Conservation (phyloP, 148 eudicot genomes). For the Persicaria maculosa region DNA sequence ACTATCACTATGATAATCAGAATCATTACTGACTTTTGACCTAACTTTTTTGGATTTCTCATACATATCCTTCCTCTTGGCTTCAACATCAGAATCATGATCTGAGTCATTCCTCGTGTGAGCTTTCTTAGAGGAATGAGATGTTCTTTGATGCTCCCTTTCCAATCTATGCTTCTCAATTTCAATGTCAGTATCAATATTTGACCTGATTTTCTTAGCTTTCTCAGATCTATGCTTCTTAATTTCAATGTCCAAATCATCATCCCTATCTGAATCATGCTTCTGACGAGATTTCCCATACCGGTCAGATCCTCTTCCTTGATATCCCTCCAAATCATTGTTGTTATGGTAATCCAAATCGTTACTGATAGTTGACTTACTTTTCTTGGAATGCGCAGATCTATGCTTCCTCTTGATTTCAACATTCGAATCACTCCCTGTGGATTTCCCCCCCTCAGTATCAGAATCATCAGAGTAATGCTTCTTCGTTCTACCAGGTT, state of each 20-base stretch:
- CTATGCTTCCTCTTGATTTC: conserved; percentile 20
- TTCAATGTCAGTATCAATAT: conserved; percentile 23
- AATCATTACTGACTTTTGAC: conserved; percentile 17
- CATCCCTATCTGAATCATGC: conserved; percentile 10
- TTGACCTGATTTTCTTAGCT: conserved; percentile 16
- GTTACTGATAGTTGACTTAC: neutral
- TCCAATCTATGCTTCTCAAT: conserved; percentile 15
- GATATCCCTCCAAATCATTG: conserved; percentile 14
- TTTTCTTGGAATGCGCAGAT: conserved; percentile 18
- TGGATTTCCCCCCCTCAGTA: conserved; percentile 10
- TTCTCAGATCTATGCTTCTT: conserved; percentile 17
- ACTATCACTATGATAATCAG: conserved; percentile 9
- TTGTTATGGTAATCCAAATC: conserved; percentile 14
- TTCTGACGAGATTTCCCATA: conserved; percentile 1
- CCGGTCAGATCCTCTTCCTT: neutral
- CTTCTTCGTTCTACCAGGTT: conserved; percentile 24
- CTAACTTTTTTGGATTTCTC: conserved; percentile 17
- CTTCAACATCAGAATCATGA: conserved; percentile 21
- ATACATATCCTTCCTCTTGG: conserved; percentile 7
- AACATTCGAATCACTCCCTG: conserved; percentile 12
- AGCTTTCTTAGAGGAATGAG: conserved; percentile 10
- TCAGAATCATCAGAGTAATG: conserved; percentile 26
- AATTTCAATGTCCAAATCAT: conserved; percentile 21
- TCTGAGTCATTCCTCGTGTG: conserved; percentile 28
- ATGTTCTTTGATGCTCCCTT: conserved; percentile 12